Base-by-base conservation (phyloP, 352 stramenopile species). In the Globisporangium camurandrum region DNA sequence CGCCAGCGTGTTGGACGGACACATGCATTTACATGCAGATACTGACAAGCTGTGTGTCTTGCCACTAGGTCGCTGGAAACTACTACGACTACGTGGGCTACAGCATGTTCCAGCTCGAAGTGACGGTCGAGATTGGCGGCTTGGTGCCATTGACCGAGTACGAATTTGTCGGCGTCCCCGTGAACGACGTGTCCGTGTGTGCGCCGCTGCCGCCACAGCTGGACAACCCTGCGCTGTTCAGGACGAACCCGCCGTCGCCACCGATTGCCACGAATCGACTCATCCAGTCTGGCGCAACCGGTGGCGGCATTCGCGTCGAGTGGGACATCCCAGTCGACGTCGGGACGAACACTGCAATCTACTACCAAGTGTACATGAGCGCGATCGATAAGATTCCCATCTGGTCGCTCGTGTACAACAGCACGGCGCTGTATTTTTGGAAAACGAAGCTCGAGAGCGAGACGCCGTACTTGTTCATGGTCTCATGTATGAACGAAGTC, bases 301-400 rank as follows among this genome's bases (percentile, higher is more conserved):
- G 75, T 6, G 68, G 75, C 20, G 70, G 75, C 1, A 78, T 85
- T 38, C 46, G 64, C 8, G 49, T 87, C 4, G 52, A 56, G 24
- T 69, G 75, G 56, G 55, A 74, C 11, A 30, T 57, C 1, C 75
- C 75, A 4, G 55, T 61, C 5, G 75, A 87, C 52, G 57, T 51
- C 24, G 75, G 75, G 0, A 69, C 61, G 43, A 46, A 56, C n/a
- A 22, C 36, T 2, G 3, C 19, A 3, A 44, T 87, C 11, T 62
- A 60, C 23, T 85, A 81, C 39, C 68, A 85, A 42, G 31, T 87
- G 6, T 84, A 80, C 28, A 76, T 85, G 66, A 71, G 67, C 23
- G 45, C 56, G 28, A 12, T 47, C 20, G 7, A 46, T 1, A 44
- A 45, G 11, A 54, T 7, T 1, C 49, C 57, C 2, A 23, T 33